These are phyloP conservation scores for Alternaria conjuncta DNA, from an alignment of 2,329 filamentous ascomycete genomes.

Conservation along the genomic window DNA sequence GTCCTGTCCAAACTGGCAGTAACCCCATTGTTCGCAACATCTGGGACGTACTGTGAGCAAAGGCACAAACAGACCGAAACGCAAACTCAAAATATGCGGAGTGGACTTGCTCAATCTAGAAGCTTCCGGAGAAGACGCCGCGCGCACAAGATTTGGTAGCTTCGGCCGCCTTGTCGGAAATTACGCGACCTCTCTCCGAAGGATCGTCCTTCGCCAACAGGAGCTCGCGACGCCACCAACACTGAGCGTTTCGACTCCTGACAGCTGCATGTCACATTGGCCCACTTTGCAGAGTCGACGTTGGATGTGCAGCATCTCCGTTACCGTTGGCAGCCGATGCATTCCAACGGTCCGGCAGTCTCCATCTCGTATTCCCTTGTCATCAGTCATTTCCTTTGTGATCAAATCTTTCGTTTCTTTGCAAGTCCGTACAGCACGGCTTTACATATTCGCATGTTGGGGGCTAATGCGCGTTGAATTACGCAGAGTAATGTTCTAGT, in stretches of 20 bases:
- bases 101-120: background rate
- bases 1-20: constrained; percentile 75
- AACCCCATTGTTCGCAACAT: constrained; percentile 79
- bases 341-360: background rate
- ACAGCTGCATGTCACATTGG: background rate
- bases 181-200: constrained; percentile 7
- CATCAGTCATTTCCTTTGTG: constrained; percentile 5
- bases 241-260: constrained; percentile 3
- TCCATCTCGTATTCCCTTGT: background rate
- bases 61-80: background rate
- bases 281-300: background rate
- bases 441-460: constrained; percentile 19
- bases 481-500: constrained; percentile 43
- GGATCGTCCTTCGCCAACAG: constrained; percentile 3
- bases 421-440: constrained; percentile 9
- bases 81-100: background rate
- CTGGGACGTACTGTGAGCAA: constrained; percentile 71
- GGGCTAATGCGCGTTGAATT: constrained; percentile 34
- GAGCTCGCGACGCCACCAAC: constrained; percentile 9
- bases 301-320: background rate
- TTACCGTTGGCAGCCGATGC: background rate
- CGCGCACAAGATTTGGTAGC: constrained; percentile 2
- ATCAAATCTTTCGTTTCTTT: constrained; percentile 12
- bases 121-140: background rate
- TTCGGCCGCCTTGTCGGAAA: constrained; percentile 7